Conservation (phyloP, 2,329 filamentous ascomycete species). For the Epichloe baconii region DNA sequence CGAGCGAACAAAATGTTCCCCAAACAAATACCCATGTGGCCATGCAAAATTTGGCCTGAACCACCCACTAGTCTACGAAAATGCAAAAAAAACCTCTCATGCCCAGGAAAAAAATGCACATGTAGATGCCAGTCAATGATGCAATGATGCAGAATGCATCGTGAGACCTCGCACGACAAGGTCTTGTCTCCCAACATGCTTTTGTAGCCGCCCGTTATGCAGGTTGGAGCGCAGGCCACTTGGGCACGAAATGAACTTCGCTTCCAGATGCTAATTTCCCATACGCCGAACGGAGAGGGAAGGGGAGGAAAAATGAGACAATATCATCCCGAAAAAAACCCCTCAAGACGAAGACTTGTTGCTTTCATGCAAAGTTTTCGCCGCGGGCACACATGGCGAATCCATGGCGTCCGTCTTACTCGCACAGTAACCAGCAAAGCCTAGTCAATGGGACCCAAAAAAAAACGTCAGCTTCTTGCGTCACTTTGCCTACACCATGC, state of each 20-base stretch:
- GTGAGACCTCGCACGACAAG: background rate
- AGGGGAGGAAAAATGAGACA: background rate
- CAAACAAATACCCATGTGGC: background rate
- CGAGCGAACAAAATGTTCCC: background rate
- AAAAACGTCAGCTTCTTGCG: background rate
- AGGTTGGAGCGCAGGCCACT: too few relatives aligned
- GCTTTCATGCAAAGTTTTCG: background rate
- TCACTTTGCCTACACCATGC: background rate
- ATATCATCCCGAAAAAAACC: background rate
- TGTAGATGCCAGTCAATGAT: background rate
- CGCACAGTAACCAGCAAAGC: background rate
- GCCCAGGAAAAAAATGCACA: background rate
- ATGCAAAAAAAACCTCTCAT: background rate
- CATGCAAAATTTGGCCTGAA: background rate
- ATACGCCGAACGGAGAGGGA: background rate
- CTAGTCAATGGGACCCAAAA: background rate
- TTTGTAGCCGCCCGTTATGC: too few relatives aligned
- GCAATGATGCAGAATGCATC: background rate
- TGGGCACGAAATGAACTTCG: background rate
- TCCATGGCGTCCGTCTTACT: background rate
- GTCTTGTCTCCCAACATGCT: background rate
- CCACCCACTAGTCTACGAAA: background rate
- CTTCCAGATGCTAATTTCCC: background rate
- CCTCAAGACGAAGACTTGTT: background rate
- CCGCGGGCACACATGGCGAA: background rate